Base-by-base conservation (phyloP, 345 rosid species). In the Eucalyptus camaldulensis region DNA sequence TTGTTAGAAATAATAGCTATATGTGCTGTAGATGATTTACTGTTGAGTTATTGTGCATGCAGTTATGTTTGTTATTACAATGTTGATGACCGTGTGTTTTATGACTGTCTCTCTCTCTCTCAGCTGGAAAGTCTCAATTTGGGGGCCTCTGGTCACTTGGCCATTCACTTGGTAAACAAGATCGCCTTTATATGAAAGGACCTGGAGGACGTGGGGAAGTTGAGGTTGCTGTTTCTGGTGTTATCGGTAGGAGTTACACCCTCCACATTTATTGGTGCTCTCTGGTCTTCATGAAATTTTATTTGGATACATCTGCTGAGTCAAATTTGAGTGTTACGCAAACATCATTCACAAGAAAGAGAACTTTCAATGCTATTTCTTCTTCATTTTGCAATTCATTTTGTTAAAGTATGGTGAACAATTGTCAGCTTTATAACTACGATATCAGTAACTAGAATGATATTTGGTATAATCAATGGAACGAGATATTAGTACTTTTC, bases 121-220 rank as follows among this genome's bases (percentile, higher is more conserved):
- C 93, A 98, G 99, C 96, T 91, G 96, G 99, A 33, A 96, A 93
- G 91, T 95, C 96, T 91, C 92, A 96, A 89, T 95, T 97, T 54
- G 99, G 97, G 90, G 96, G 96, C 89, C 94, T 98, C 88, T 94
- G 97, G 90, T 94, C 96, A 53, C 92, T 96, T 14, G 97, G 97
- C 62, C 95, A 94, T 86, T 92, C 95, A 88, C 90, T 95, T 81
- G 95, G 96, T 49, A 97, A 98, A 96, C 92, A 98, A 65, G 99
- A 97, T 90, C 92, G 95, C 88, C 95, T 97, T 51, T 97, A 93
- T 93, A 98, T 98, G 99, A 97, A 91, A 90, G 99, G 99, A 89
- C 99, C 99, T 43, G 99, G 99, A 92, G 99, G 99, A 90, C 96
- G 96, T 88, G 99, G 99, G 89, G 99, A 97, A 93, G 99, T 98